Evolutionary conservation across 1,284 basidiomycete species (phyloP), one percentile per base, ranked within the genome.

Genomic region (Anthracocystis setariae): DNA sequence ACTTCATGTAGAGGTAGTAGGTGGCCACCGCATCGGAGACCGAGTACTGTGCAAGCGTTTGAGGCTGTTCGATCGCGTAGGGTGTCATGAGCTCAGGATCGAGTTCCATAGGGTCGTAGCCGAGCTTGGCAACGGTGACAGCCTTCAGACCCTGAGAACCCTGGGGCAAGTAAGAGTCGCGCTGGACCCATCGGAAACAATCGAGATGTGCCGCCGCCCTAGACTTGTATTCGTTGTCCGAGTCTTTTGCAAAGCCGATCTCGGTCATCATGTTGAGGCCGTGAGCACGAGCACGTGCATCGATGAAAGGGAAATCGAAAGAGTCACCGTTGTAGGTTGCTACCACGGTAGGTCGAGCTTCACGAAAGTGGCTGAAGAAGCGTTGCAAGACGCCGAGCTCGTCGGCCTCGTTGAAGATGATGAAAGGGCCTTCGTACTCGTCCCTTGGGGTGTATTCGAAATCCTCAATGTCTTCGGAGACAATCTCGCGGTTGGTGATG

Each of bases 1-100:
- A 98, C 92, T 98, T 99, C 96, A 98, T 98, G 86, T 99, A 98
- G 45, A 99, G 88, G 83, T 98, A 98, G 84, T 99, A 98, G 1
- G 96, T 98, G 21, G 96, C 96, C 5, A 98, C 96, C 1, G 96
- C 96, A 87, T 99, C 96, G 82, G 96, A 99, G 25, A 99, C 96
- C 75, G 96, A 98, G 84, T 99, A 99, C 80, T 95, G 92, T 0
- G 96, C 95, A 12, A 99, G 89, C 2, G 90, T 86, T 82, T 98
- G 94, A 0, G 96, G 96, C 78, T 96, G 93, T 80, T 98, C 96
- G 81, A 93, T 87, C 0, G 96, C 96, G 84, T 99, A 98, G 90
- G 96, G 96, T 21, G 96, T 99, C 96, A 99, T 99, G 40, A 98
- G 87, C 81, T 99, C 96, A 0, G 96, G 96, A 84, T 99, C 96